Evolutionary conservation across 169 alveolate genomes (phyloP).

Genomic region (Eimeria praecox): DNA sequence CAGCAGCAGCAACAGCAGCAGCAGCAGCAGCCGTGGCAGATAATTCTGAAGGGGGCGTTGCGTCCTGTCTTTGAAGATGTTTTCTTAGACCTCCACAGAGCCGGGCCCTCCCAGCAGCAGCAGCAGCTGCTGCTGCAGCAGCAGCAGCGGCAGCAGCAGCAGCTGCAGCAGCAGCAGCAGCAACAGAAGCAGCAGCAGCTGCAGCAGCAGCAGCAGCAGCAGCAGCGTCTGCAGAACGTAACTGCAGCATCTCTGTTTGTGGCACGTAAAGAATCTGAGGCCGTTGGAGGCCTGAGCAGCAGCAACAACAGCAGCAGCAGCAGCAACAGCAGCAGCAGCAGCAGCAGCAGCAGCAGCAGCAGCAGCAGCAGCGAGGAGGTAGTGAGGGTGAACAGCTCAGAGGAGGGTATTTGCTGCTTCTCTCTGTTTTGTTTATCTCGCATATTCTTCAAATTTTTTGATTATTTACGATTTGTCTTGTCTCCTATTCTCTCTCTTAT

Average conservation of each 20-base stretch:
- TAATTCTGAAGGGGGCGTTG: slow-evolving; percentile 37
- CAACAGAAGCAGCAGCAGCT: not conserved
- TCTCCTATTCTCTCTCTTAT: not conserved
- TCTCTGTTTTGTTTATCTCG: not conserved
- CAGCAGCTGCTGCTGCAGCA: not conserved
- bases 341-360: slow-evolving; percentile 35
- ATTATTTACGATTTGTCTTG: not conserved
- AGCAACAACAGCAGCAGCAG: slow-evolving; percentile 50
- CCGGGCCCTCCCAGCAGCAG: not conserved
- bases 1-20: slow-evolving; percentile 11
- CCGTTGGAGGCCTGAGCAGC: slow-evolving; percentile 68
- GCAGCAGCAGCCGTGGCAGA: not conserved
- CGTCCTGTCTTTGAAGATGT: slow-evolving; percentile 45
- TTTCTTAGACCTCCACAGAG: slow-evolving; percentile 38
- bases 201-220: slow-evolving; percentile 55
- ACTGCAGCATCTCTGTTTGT: slow-evolving; percentile 14
- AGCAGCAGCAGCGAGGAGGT: not conserved
- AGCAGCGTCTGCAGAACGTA: slow-evolving; percentile 9
- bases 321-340: not conserved
- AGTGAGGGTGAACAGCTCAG: not conserved
- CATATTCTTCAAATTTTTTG: not conserved
- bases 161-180: not conserved
- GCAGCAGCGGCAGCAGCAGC: not conserved
- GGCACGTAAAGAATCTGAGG: slow-evolving; percentile 6
- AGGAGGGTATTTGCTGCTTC: slow-evolving; percentile 44